Evolutionary conservation across 1,284 basidiomycete species (phyloP).

Genomic region (Irpex rosettiformis): DNA sequence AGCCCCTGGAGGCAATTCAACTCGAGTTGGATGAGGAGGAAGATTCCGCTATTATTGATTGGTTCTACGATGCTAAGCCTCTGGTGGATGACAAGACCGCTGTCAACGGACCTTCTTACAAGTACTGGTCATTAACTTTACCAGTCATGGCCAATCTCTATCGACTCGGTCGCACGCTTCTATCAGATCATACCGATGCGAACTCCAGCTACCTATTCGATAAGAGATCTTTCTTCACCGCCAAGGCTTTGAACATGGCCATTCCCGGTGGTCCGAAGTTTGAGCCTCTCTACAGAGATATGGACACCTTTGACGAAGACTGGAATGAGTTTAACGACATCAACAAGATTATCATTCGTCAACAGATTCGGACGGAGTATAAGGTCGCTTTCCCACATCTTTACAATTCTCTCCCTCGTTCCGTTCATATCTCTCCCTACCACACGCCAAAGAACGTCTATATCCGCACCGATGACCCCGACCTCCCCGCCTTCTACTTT

Average conservation of each 20-base stretch:
- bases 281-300: conserved; percentile 91
- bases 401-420: conserved; percentile 97
- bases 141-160: conserved; percentile 97
- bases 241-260: conserved; percentile 97
- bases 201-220: conserved; percentile 95
- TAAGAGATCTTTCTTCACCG: conserved; percentile 97
- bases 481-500: conserved; percentile 99
- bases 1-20: conserved; percentile 97
- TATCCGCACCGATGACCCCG: conserved; percentile 98
- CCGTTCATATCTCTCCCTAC: conserved; percentile 90
- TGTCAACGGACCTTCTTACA: conserved; percentile 94
- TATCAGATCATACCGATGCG: conserved; percentile 89
- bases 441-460: conserved; percentile 97
- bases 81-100: conserved; percentile 77
- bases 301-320: conserved; percentile 97
- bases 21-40: conserved; percentile 94
- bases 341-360: conserved; percentile 99
- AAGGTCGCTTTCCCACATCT: conserved; percentile 99
- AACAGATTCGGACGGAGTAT: conserved; percentile 98
- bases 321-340: conserved; percentile 99
- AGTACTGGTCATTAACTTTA: conserved; percentile 88
- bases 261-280: conserved; percentile 99
- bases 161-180: conserved; percentile 88
- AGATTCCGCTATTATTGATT: conserved; percentile 92
- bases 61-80: conserved; percentile 99